Conservation (phyloP, 768 basidiomycete genomes). For the Collybia mongolica region DNA sequence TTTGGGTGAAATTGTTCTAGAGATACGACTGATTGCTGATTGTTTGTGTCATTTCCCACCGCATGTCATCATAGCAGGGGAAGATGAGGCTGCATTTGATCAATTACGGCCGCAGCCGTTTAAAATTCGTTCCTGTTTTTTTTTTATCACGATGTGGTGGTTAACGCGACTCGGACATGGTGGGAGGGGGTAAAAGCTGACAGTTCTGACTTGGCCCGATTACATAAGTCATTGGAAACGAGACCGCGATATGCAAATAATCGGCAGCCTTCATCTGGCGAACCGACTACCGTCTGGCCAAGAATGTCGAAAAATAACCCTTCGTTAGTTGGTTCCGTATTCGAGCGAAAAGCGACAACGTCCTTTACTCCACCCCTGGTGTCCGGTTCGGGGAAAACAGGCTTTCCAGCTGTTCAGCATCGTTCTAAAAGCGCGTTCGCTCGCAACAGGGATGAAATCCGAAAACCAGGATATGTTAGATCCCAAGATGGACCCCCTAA, state of each 20-base stretch:
- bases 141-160: too few relatives aligned
- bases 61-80: too few relatives aligned
- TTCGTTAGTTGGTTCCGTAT: slow-evolving; percentile 41
- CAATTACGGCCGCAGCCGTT: too few relatives aligned
- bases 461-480: slow-evolving; percentile 19
- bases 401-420: slow-evolving; percentile 66
- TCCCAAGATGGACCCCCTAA: slow-evolving; percentile 27
- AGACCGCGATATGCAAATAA: too few relatives aligned
- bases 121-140: too few relatives aligned
- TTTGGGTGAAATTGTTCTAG: too few relatives aligned
- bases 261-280: too few relatives aligned
- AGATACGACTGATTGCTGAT: too few relatives aligned
- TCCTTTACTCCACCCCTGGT: slow-evolving; percentile 25
- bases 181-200: too few relatives aligned
- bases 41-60: too few relatives aligned
- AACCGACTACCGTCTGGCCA: not conserved
- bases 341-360: slow-evolving; percentile 39
- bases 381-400: slow-evolving; percentile 33
- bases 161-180: too few relatives aligned
- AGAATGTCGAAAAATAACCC: slow-evolving; percentile 20
- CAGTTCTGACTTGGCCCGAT: not conserved
- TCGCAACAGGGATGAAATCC: slow-evolving; percentile 40
- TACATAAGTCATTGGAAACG: not conserved
- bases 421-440: slow-evolving; percentile 65
- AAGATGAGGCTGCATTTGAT: too few relatives aligned